Conservation (phyloP, 2,329 filamentous ascomycete species). For the Fusarium newnesense region DNA sequence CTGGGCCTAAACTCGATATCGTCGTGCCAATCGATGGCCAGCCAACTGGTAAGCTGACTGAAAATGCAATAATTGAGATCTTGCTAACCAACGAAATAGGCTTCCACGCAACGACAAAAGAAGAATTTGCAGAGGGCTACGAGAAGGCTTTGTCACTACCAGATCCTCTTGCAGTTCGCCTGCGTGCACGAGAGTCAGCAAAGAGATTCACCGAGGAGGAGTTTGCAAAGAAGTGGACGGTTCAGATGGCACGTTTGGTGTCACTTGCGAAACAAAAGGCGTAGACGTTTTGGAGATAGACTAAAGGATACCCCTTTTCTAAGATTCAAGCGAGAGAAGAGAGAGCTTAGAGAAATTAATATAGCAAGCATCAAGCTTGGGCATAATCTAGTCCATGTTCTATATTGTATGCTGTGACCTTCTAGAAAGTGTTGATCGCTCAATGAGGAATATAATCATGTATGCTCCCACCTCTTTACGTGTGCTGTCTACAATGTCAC, state of each 20-base stretch:
- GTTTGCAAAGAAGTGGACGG: slow-evolving; percentile 83
- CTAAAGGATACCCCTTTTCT: slow-evolving; percentile 51
- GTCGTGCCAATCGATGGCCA: slow-evolving; percentile 82
- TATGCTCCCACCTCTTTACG: neutral
- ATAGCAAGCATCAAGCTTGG: neutral
- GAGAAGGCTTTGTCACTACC: slow-evolving; percentile 78
- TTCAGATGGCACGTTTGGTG: slow-evolving; percentile 79
- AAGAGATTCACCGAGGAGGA: slow-evolving; percentile 87
- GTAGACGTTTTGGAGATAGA: slow-evolving; percentile 44
- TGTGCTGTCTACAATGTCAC: slow-evolving; percentile 54
- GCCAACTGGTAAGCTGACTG: slow-evolving; percentile 71
- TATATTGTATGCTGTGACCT: neutral
- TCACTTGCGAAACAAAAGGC: slow-evolving; percentile 47
- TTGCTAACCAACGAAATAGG: slow-evolving; percentile 58
- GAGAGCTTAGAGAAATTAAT: slow-evolving; percentile 28
- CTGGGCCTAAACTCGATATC: slow-evolving; percentile 93
- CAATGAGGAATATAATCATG: neutral
- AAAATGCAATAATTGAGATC: neutral
- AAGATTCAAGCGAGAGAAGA: slow-evolving; percentile 20
- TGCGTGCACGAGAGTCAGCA: slow-evolving; percentile 80
- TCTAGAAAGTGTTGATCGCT: neutral
- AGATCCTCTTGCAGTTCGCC: slow-evolving; percentile 79
- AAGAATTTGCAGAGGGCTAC: slow-evolving; percentile 85
- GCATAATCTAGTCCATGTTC: neutral
- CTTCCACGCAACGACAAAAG: slow-evolving; percentile 82